These are phyloP conservation scores for Psilocybe mexicana DNA, from an alignment of 1,284 basidiomycete genomes.

Conservation along the genomic window DNA sequence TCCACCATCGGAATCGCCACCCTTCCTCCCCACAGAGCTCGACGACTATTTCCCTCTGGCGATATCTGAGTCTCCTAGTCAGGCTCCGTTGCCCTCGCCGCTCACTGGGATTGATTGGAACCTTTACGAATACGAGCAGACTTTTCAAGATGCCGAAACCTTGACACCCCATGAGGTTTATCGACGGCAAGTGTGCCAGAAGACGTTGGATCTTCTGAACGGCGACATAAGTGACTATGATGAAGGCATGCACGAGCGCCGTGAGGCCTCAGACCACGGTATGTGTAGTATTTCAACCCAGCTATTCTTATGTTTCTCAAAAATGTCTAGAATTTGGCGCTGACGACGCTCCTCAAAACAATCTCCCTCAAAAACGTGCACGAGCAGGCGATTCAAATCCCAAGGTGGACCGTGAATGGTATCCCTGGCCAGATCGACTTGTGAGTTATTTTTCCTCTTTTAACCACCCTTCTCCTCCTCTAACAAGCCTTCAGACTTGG, in stretches of 20 bases:
- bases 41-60: no score
- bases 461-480: background rate
- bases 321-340: no score
- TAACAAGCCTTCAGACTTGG: constrained; percentile 26
- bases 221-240: background rate
- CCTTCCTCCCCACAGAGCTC: background rate
- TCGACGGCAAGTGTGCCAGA: background rate
- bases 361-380: no score
- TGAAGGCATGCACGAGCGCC: background rate
- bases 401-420: constrained; percentile 4
- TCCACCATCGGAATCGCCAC: background rate
- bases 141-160: no score
- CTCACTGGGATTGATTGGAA: background rate
- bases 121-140: no score
- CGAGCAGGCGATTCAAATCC: no score
- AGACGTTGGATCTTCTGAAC: background rate
- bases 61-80: no score
- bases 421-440: constrained; percentile 13
- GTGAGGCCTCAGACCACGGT: background rate
- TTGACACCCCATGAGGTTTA: background rate
- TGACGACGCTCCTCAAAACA: no score
- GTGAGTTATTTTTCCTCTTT: constrained; percentile 3
- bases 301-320: no score
- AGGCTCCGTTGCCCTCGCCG: background rate
- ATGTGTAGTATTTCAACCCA: no score